Evolutionary conservation across 2,329 filamentous ascomycete genomes (phyloP).

Genomic region (Calonectria montana): DNA sequence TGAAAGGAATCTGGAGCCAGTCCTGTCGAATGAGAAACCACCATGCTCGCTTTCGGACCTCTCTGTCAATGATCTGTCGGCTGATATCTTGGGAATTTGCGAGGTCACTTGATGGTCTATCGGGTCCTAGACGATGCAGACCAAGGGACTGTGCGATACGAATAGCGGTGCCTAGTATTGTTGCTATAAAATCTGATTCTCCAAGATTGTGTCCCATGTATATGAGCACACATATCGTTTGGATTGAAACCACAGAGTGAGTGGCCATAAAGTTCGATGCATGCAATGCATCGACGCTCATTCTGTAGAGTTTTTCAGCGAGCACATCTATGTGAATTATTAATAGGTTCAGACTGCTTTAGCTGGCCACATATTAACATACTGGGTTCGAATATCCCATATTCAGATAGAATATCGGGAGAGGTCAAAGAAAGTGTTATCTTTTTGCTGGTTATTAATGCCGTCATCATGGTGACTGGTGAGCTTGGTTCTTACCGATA

Average conservation of each 20-base stretch:
- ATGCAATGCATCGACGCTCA: not conserved
- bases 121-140: not conserved
- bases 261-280: not conserved
- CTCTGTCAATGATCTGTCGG: constrained; percentile 4
- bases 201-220: not conserved
- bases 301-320: not conserved
- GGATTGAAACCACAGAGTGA: not conserved
- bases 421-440: not conserved
- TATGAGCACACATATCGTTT: not conserved
- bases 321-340: not conserved
- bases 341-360: not conserved
- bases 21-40: constrained; percentile 23
- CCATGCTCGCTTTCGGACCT: constrained; percentile 15
- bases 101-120: not conserved
- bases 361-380: not conserved
- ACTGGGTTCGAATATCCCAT: not conserved
- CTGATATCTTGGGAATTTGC: not conserved
- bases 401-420: not conserved
- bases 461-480: not conserved
- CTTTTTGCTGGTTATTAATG: not conserved
- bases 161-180: not conserved
- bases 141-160: not conserved
- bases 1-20: constrained; percentile 24
- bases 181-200: constrained; percentile 2
- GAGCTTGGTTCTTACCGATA: not conserved